Base-by-base conservation (phyloP, 164 flowering plant species). In the Magnolia sinica region DNA sequence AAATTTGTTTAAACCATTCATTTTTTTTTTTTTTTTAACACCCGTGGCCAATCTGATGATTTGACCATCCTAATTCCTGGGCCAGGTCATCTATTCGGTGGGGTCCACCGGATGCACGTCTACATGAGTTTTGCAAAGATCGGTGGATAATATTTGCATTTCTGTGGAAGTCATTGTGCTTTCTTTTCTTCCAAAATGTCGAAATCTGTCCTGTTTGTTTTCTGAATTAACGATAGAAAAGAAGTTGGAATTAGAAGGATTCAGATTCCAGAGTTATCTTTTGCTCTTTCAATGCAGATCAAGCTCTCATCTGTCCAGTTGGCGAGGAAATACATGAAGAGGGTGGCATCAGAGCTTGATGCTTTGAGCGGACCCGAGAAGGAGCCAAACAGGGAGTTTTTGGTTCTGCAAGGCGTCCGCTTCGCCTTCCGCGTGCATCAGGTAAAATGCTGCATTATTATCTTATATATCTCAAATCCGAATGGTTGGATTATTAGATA, bases 361-460 rank as follows among this genome's bases (percentile, higher is more conserved):
- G 88, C 89, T 51, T 50, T 91, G 84, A 83, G 77, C 63, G 94
- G 90, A 73, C 87, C 94, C 13, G 97, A 94, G 71, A 94, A 92
- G 78, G 98, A 94, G 75, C 94, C 97, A 59, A 89, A 88, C 83
- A 89, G 96, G 83, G 99, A 96, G 77, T 94, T 94, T 79, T 83
- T 96, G 78, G 64, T 91, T 73, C 86, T 96, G 77, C 99, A 96
- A 85, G 98, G 97, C 4, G 94, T 96, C 50, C 95, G 99, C 10
- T 96, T 94, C 84, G 99, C 99, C 71, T 94, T 96, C 88, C 95
- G 99, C 20, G 97, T 96, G 65, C 99, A 96, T 82, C 99, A 94
- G 97, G 99, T 92, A 87, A 49, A 9, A 68, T 50, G 24, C 50
- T 37, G 0, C 9, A 49, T 45, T 18, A 50, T 49, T n/a, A 20